Evolutionary conservation across 2,329 filamentous ascomycete genomes (phyloP).

Genomic region (Aspergillus sp.): DNA sequence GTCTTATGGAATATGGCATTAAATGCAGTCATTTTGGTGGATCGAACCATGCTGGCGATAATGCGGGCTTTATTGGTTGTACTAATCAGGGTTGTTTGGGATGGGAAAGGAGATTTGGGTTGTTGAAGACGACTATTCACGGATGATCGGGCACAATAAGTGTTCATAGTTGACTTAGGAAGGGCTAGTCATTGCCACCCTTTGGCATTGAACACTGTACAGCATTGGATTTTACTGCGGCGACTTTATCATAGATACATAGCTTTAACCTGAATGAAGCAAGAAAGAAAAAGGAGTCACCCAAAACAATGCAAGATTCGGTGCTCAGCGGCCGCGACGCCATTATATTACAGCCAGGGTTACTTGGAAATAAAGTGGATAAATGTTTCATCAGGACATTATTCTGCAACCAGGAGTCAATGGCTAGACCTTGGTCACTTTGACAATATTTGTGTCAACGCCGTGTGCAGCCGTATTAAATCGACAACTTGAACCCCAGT

Average conservation of each 20-base stretch:
- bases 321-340: not conserved
- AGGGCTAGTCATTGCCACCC: not conserved
- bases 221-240: not conserved
- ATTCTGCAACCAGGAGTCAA: not conserved
- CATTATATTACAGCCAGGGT: slow-evolving; percentile 3
- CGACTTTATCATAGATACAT: not conserved
- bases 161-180: not conserved
- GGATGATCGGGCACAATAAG: slow-evolving; percentile 7
- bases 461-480: slow-evolving; percentile 59
- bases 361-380: not conserved
- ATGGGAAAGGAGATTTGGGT: slow-evolving; percentile 64
- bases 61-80: slow-evolving; percentile 38
- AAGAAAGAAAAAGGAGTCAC: not conserved
- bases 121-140: slow-evolving; percentile 65
- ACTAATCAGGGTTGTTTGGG: slow-evolving; percentile 41
- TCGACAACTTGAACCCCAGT: slow-evolving; percentile 58
- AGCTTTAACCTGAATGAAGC: not conserved
- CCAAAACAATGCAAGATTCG: not conserved
- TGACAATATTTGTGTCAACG: slow-evolving; percentile 58
- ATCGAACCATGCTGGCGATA: slow-evolving; percentile 40
- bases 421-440: slow-evolving; percentile 46
- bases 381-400: not conserved
- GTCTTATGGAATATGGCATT: slow-evolving; percentile 70
- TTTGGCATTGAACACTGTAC: not conserved
- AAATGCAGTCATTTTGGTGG: slow-evolving; percentile 29